Evolutionary conservation across 257 asterid species (phyloP), one percentile per base, ranked within the genome.

Genomic region (Marsdenia floribunda): DNA sequence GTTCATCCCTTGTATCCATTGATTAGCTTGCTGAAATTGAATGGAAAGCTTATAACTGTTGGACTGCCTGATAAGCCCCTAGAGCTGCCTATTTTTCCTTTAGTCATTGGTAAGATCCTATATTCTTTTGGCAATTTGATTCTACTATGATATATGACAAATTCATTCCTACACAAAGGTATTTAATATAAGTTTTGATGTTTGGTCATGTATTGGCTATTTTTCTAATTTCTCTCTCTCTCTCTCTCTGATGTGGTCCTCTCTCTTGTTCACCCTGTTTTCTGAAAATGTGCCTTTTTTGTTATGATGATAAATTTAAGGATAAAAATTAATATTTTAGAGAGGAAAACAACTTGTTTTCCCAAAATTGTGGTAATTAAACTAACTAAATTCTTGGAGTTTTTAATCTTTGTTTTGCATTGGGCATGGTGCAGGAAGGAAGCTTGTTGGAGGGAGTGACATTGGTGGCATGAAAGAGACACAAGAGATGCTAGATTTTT

Each of bases 401-500:
- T 12, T 37, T 13, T 38, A 38, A 38, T 38, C 42, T 38, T 8
- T 24, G 46, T 21, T 38, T 38, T 54, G 58, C 10, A 14, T 53
- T 2, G 26, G 8, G 40, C 6, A 53, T 55, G 18, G 18, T 47
- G 24, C 77, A 87, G 90, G 93, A 29, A 73, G 91, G 82, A 90
- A 86, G 81, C 84, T 88, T 9, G 84, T 88, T 8, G 90, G 89
- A 5, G 93, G 90, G 50, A 87, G 96, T 66, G 88, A 76, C 59
- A 77, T 84, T 0, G 93, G 96, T 35, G 90, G 96, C 66, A 77
- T 85, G 75, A 88, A 90, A 76, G 91, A 88, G 86, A 86, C 89
- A 0, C 96, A 88, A 47, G 96, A 90, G 79, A 88, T 90, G 96
- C 73, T 90, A 14, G 88, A 88, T 59, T 90, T 88, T 54, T 87